Evolutionary conservation across 176 grass and related monocot species (phyloP).

Genomic region (Rhipidocladum racemiflorum): DNA sequence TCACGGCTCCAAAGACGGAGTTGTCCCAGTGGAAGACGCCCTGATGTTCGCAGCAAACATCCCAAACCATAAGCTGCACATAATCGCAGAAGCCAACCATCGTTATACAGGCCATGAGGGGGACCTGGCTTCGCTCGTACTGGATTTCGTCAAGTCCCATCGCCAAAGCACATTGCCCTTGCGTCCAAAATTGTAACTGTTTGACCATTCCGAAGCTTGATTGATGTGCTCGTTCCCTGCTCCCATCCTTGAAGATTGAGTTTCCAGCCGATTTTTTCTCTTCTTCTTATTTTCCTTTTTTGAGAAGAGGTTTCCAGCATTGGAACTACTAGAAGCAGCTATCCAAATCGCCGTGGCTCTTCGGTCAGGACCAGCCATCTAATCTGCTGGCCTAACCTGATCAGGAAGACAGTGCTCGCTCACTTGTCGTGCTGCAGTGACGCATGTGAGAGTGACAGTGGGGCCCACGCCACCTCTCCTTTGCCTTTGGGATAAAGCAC

Average conservation of each 20-base stretch:
- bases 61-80: conserved; percentile 62
- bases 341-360: background rate
- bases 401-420: background rate
- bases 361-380: background rate
- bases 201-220: background rate
- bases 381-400: background rate
- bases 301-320: background rate
- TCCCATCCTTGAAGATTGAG: background rate
- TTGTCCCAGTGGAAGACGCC: conserved; percentile 57
- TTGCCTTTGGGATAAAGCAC: background rate
- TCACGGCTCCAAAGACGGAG: conserved; percentile 76
- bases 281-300: background rate
- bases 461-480: background rate
- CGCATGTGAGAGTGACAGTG: background rate
- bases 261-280: too few species aligned
- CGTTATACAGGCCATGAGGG: conserved; percentile 52
- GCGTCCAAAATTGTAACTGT: conserved; percentile 50
- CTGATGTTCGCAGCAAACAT: conserved; percentile 65
- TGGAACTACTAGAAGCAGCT: background rate
- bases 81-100: conserved; percentile 70
- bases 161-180: background rate
- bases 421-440: background rate
- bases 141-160: conserved; percentile 51
- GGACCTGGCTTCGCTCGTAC: conserved; percentile 44
- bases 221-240: background rate